Evolutionary conservation across 1,139 yeast genomes (phyloP), one percentile per base, ranked within the genome.

Genomic region (Suhomyces atakaporum): DNA sequence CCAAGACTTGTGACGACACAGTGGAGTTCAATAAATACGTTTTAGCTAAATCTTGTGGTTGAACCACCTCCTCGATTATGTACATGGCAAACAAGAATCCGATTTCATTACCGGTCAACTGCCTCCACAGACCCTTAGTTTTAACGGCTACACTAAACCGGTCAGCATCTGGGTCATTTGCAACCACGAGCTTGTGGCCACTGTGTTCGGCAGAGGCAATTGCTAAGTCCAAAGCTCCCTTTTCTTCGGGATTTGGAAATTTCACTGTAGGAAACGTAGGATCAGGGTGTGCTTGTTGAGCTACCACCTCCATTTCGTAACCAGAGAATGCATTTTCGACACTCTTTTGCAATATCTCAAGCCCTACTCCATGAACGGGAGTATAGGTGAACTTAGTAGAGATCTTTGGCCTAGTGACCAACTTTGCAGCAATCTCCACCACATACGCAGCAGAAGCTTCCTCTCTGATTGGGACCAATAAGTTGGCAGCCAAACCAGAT

Each of bases 131-230:
- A 3, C 71, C 75, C 5, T 54, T 49, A 16, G 59, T 51, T 35
- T 80, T 80, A 2, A 92, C 81, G 0, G 81, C 84, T 5, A 80
- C 85, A 28, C 88, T 81, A 57, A 90, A 90, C 42, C 98, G 69
- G 58, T 92, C 98, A 1, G 97, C 98, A 61, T 92, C 97, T 0
- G 98, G 97, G 54, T 92, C 98, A 56, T 84, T 90, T 2, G 97
- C 96, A 5, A 92, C 50, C 2, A 90, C 92, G 28, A 89, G 57
- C 5, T 64, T 56, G 21, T 75, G 57, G 0, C 68, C 73, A 12
- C 54, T 45, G 1, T 50, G 52, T n/a, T 74, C 69, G 1, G 89
- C 92, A 2, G 63, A 57, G 11, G 57, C 41, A 20, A 82, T 81
- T 0, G 96, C 92, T 35, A 83, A 54, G 46, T 81, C 84, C 41